Evolutionary conservation across 2,329 filamentous ascomycete species (phyloP).

Genomic region (Paecilomyces sp.): DNA sequence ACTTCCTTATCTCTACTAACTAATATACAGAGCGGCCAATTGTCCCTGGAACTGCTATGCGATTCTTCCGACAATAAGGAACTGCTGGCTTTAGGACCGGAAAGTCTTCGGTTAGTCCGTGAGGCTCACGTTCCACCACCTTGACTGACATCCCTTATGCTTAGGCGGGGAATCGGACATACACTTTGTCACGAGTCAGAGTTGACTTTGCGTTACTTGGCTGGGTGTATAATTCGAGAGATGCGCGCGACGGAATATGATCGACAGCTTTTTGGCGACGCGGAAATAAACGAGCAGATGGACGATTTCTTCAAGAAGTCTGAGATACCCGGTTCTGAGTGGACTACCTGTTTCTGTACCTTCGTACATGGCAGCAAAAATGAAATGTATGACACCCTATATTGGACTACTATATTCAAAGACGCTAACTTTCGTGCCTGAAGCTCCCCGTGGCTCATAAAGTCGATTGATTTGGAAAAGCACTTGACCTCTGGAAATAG

Average conservation of each 20-base stretch:
- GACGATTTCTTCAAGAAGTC: conserved; percentile 2
- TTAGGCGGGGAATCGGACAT: conserved; percentile 4
- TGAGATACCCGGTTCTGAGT: neutral
- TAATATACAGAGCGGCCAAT: conserved; percentile 14
- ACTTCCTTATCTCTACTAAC: conserved; percentile 5
- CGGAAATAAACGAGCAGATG: conserved; percentile 2
- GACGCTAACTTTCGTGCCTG: neutral
- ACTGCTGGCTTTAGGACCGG: neutral
- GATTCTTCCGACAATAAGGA: conserved; percentile 6
- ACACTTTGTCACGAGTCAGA: conserved; percentile 10
- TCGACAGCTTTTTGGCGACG: conserved; percentile 3
- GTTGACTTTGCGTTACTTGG: conserved; percentile 11
- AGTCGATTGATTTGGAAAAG: neutral
- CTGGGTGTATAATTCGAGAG: conserved; percentile 12
- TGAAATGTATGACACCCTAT: neutral
- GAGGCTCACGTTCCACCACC: neutral
- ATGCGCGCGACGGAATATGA: conserved; percentile 5
- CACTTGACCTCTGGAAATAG: neutral
- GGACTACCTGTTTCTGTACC: neutral
- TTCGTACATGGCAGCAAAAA: neutral
- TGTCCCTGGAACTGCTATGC: conserved; percentile 14
- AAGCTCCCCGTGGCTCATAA: neutral
- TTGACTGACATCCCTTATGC: neutral
- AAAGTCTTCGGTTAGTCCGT: neutral
- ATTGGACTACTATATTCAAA: neutral